phyloP scores from a whole-genome alignment of 148 eudicot genomes.

The Silene latifolia region DNA sequence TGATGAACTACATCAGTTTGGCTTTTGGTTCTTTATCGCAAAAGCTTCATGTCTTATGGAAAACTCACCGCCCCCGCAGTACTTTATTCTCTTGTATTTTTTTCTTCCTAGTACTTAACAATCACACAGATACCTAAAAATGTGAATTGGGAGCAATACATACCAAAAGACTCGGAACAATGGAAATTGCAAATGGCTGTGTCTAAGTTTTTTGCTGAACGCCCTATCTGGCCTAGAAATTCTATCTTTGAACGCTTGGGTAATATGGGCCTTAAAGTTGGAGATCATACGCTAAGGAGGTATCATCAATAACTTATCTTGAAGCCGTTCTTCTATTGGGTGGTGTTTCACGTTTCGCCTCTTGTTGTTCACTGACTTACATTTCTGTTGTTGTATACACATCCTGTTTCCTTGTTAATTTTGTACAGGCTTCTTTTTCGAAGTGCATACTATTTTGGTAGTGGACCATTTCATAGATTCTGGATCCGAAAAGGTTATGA shows the following conservation, averaged over 20 bases:
- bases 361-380: not conserved
- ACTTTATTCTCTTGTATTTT: not conserved
- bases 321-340: not conserved
- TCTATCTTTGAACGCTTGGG: conserved; percentile 68
- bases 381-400: not conserved
- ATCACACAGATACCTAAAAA: conserved; percentile 80
- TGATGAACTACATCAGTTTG: not conserved
- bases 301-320: conserved; percentile 18
- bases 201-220: conserved; percentile 83
- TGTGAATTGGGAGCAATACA: conserved; percentile 65
- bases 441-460: conserved; percentile 83
- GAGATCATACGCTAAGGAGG: conserved; percentile 62
- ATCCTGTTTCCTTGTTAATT: conserved; percentile 11
- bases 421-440: conserved; percentile 72
- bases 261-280: conserved; percentile 54
- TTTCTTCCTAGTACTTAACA: conserved; percentile 44
- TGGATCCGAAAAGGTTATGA: conserved; percentile 96
- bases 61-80: no score
- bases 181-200: conserved; percentile 75
- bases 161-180: conserved; percentile 55
- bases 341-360: not conserved
- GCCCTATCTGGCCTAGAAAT: conserved; percentile 77
- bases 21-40: conserved; percentile 6
- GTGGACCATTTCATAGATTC: conserved; percentile 89
- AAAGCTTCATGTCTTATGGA: not conserved